Base-by-base conservation (phyloP, 345 rosid genomes). In the Syzygium aqueum region DNA sequence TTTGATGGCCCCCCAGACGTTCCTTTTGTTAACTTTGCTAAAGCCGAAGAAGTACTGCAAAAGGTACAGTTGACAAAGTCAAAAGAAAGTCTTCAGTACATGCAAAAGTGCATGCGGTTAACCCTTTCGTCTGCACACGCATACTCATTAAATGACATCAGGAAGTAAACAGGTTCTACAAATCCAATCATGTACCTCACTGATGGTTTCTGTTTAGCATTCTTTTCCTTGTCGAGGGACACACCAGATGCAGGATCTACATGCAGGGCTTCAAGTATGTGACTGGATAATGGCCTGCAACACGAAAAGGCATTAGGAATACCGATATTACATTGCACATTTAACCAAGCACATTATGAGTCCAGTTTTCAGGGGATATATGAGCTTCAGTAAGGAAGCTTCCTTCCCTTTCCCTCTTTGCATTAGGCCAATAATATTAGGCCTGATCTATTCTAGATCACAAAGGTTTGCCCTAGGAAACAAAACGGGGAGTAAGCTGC, bases 181-280 rank as follows among this genome's bases (percentile, higher is more conserved):
- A 51, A 84, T 28, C 49, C 25, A 59, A 78, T 37, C 40, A 30
- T 51, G 88, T 90, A 96, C 99, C 98, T 96, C 85, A 87, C 93
- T 61, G 88, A 84, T 46, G 86, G 86, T 84, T 87, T 87, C 82
- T 59, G 57, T 63, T 87, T 87, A 57, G 73, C 49, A 85, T 84
- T 73, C 90, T 95, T 97, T 85, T 95, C 98, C 90, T 94, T 96
- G 77, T 96, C 99, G 86, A 94, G 92, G 52, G 98, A 92, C 57
- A 95, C 92, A 91, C 98, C 99, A 88, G 99, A 94, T 56, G 99
- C 99, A 89, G 99, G 99, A 91, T 97, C 99, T 88, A 96, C 94
- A 92, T 97, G 97, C 89, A 98, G 90, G 53, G 99, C 99, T 93
- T 96, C 99, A 85, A 98, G 99, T 88, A 98, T 96, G 86, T 53